Base-by-base conservation (phyloP, 768 basidiomycete genomes). In the Pisolithus sp. region DNA sequence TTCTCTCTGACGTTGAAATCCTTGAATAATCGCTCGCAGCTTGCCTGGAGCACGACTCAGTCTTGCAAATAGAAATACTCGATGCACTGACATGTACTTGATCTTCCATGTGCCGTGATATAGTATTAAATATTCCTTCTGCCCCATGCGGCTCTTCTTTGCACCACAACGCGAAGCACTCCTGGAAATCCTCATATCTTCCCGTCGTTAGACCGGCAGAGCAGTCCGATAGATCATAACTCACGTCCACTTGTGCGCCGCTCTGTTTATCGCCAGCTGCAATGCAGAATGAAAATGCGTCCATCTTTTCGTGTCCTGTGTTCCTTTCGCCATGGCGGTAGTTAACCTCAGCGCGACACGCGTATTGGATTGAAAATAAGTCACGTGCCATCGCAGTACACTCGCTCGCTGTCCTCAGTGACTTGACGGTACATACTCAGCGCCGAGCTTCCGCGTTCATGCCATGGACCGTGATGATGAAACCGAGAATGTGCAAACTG, bases 21-120 rank as follows among this genome's bases (percentile, higher is more conserved):
- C 26, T 73, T 78, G 63, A 89, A 83, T n/a, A 90, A 55, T 36
- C 81, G 77, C 48, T 89, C 83, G 38, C 85, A 75, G 54, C 83
- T 79, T 36, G 78, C 76, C 86, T 89, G 48, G n/a, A n/a, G 28
- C 30, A n/a, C 38, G 46, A 26, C 18, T 50, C 31, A 50, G 44
- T 7, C 17, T 40, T 8, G 40, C 46, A 20, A 5, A 5, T 42
- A 13, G 21, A 28, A 15, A 50, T 2, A 41, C 17, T 30, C 7
- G 31, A 13, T 7, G 51, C 60, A 52, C 50, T 48, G 58, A 67
- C 49, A 64, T 66, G 74, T 67, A 80, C 84, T 47, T 81, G 76
- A 12, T 79, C 76, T 57, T 89, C 86, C 59, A 89, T 84, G 49
- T 86, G 85, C 55, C 80, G 74, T 5, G 86, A 81, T 17, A 90